These are phyloP conservation scores for Lolium multiflorum DNA, from an alignment of 176 grass and related monocot genomes.

Conservation along the genomic window DNA sequence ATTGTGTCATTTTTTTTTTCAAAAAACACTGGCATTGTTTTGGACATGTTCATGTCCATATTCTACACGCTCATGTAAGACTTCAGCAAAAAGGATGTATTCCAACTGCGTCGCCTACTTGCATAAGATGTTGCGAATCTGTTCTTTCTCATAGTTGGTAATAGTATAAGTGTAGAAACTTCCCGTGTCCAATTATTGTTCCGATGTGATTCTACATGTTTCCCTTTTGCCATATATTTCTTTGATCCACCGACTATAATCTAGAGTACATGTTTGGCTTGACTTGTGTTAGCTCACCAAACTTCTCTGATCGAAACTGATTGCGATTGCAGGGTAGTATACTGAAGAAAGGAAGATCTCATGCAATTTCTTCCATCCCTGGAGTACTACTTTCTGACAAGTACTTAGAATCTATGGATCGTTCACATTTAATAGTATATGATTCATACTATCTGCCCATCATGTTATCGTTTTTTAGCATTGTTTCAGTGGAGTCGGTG, in stretches of 20 bases:
- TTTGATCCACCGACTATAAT: background rate
- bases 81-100: background rate
- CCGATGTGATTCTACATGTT: background rate
- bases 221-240: background rate
- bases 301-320: slow-evolving; percentile 19
- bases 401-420: background rate
- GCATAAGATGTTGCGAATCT: background rate
- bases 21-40: too few relatives aligned
- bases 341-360: background rate
- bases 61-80: too few relatives aligned
- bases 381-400: background rate
- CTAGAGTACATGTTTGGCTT: slow-evolving; percentile 25
- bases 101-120: slow-evolving; percentile 28
- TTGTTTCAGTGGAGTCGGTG: background rate
- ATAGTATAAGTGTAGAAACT: slow-evolving; percentile 5
- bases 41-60: too few relatives aligned
- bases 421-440: background rate
- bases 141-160: slow-evolving; percentile 43
- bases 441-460: background rate
- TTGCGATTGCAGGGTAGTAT: background rate
- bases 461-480: background rate
- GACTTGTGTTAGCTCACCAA: slow-evolving; percentile 47
- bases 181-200: slow-evolving; percentile 41
- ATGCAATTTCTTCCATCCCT: background rate
- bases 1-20: too few relatives aligned